A percentile compares a stretch with the other conserved stretches of the same genome.
Conservation (phyloP, 192 early-diverging fungal genomes). For the Podila epicladia region DNA sequence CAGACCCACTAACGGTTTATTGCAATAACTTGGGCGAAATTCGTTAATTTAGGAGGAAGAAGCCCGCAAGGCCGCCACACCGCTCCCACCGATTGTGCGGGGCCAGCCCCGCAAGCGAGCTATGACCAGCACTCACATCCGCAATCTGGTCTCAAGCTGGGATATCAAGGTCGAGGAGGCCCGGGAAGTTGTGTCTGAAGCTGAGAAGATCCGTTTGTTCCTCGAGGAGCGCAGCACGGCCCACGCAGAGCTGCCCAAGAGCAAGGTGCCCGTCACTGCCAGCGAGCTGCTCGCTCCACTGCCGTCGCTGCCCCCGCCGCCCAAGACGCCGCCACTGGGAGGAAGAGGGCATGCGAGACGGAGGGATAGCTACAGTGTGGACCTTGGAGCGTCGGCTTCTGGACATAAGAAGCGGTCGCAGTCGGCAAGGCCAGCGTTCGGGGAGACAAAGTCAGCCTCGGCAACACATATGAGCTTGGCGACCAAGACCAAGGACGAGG, state of each 20-base stretch:
- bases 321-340: not conserved
- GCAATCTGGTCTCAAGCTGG: slow-evolving; percentile 44
- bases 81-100: slow-evolving; percentile 35
- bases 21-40: too few species aligned
- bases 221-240: slow-evolving; percentile 35
- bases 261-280: slow-evolving; percentile 23
- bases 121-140: slow-evolving; percentile 35
- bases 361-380: not conserved
- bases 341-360: not conserved
- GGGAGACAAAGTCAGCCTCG: not conserved
- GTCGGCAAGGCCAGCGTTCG: not conserved
- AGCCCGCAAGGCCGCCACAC: slow-evolving; percentile 38
- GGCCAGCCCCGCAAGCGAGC: slow-evolving; percentile 46
- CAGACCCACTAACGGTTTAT: not conserved
- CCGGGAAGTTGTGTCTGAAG: slow-evolving; percentile 27
- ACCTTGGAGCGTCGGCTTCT: not conserved
- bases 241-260: slow-evolving; percentile 43
- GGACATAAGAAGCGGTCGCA: not conserved
- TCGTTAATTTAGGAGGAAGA: slow-evolving; percentile 30
- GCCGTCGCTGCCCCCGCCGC: slow-evolving; percentile 41
- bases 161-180: slow-evolving; percentile 47
- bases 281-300: slow-evolving; percentile 32
- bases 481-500: not conserved
- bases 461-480: not conserved
- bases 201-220: slow-evolving; percentile 35